Conservation (phyloP, 2,329 filamentous ascomycete genomes). For the Helotiales sp. region DNA sequence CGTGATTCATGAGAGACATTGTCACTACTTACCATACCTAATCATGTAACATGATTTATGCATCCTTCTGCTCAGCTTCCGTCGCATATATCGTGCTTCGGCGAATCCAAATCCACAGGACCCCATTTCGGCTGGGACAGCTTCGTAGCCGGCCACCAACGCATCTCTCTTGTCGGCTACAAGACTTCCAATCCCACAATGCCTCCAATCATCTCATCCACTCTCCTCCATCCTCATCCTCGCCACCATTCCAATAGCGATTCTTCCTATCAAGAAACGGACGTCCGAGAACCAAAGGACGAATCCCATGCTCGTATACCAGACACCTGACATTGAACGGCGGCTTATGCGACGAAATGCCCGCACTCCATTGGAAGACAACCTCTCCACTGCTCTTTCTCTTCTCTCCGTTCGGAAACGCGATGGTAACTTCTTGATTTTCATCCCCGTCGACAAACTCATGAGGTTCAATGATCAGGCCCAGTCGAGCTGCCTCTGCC, state of each 20-base stretch:
- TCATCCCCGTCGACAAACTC: background rate
- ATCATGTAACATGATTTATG: too few species aligned
- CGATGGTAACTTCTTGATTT: background rate
- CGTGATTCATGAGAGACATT: too few species aligned
- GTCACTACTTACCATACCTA: too few species aligned
- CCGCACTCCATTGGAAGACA: background rate
- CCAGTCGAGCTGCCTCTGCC: background rate
- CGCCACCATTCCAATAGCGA: background rate
- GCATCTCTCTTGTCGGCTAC: too few species aligned
- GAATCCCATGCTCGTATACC: background rate
- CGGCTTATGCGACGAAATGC: background rate
- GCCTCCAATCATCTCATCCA: background rate
- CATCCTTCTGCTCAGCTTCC: too few species aligned
- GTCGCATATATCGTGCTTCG: too few species aligned
- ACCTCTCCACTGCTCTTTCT: background rate
- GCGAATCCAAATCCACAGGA: too few species aligned
- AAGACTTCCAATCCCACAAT: background rate
- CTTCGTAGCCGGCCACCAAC: too few species aligned
- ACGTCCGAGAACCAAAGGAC: background rate
- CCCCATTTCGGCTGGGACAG: too few species aligned
- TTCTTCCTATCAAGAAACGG: background rate
- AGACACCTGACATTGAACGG: background rate
- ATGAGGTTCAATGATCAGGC: background rate
- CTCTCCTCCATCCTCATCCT: background rate
- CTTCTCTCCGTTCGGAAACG: background rate